Percentiles rank a stretch among this genome's conserved stretches.
phyloP scores from a whole-genome alignment of 768 basidiomycete genomes.

The Tricholoma sp. region DNA sequence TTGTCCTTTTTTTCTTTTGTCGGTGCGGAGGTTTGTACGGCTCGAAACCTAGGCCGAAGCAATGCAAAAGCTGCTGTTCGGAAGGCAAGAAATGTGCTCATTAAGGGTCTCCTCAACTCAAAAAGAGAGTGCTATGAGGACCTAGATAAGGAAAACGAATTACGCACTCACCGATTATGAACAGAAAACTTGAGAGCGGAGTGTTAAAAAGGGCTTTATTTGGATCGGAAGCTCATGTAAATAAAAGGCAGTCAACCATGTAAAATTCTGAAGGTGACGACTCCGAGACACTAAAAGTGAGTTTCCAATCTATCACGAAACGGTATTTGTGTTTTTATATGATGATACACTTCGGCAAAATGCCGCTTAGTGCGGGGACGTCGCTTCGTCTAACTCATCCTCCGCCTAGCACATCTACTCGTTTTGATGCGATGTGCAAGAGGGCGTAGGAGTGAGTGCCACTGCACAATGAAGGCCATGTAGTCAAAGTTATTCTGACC shows the following conservation, averaged over 20 bases:
- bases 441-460: conserved; percentile 10
- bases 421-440: conserved; percentile 14
- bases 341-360: conserved; percentile 9
- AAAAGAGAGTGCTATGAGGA: neutral
- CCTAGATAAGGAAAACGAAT: neutral
- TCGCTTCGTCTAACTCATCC: conserved; percentile 7
- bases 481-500: conserved; percentile 15
- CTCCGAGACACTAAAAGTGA: too few relatives aligned
- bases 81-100: conserved; percentile 29
- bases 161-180: neutral
- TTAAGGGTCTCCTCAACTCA: conserved; percentile 2
- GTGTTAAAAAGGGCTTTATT: neutral
- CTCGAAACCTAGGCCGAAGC: conserved; percentile 3
- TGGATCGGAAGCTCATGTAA: neutral
- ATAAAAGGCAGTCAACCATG: too few relatives aligned
- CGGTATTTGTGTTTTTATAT: neutral
- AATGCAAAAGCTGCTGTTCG: conserved; percentile 21
- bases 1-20: conserved; percentile 1
- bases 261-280: too few relatives aligned
- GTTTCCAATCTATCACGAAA: neutral
- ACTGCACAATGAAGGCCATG: conserved; percentile 13
- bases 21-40: neutral
- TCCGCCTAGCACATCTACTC: conserved; percentile 13
- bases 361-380: conserved; percentile 12
- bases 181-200: too few relatives aligned